Evolutionary conservation across 2,329 filamentous ascomycete genomes (phyloP).

Genomic region (Corynespora cassiicola): DNA sequence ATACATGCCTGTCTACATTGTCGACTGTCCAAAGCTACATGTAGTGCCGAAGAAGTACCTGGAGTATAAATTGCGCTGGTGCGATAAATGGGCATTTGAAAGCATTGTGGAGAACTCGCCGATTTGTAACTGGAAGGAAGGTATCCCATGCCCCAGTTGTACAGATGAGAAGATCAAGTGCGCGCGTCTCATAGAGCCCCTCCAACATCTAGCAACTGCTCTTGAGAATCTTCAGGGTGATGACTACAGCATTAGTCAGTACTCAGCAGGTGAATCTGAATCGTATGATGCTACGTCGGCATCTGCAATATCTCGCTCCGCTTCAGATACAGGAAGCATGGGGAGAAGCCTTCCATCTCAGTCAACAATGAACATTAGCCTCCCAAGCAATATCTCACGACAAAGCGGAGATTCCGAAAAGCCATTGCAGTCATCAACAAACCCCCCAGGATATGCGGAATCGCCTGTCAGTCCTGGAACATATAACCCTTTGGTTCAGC

Average conservation of each 20-base stretch:
- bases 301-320: slow-evolving; percentile 19
- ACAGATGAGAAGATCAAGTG: slow-evolving; percentile 37
- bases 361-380: slow-evolving; percentile 19
- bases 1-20: slow-evolving; percentile 32
- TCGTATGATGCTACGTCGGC: slow-evolving; percentile 24
- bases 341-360: slow-evolving; percentile 21
- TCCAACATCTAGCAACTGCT: slow-evolving; percentile 30
- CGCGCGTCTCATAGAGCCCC: slow-evolving; percentile 43
- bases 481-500: slow-evolving; percentile 7
- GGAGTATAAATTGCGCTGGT: slow-evolving; percentile 37
- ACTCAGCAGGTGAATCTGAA: slow-evolving; percentile 21
- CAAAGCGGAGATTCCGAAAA: slow-evolving; percentile 11
- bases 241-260: slow-evolving; percentile 28
- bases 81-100: slow-evolving; percentile 39
- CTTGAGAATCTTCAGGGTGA: slow-evolving; percentile 26
- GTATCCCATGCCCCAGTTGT: slow-evolving; percentile 41
- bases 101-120: slow-evolving; percentile 26
- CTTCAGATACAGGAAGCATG: slow-evolving; percentile 20
- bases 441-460: slow-evolving; percentile 26
- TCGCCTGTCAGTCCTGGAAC: slow-evolving; percentile 28
- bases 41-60: slow-evolving; percentile 35
- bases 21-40: slow-evolving; percentile 44
- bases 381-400: slow-evolving; percentile 17
- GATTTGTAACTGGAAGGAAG: slow-evolving; percentile 34
- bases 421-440: slow-evolving; percentile 2